phyloP scores from a whole-genome alignment of 306 rosid genomes.

The Lathyrus aphaca region DNA sequence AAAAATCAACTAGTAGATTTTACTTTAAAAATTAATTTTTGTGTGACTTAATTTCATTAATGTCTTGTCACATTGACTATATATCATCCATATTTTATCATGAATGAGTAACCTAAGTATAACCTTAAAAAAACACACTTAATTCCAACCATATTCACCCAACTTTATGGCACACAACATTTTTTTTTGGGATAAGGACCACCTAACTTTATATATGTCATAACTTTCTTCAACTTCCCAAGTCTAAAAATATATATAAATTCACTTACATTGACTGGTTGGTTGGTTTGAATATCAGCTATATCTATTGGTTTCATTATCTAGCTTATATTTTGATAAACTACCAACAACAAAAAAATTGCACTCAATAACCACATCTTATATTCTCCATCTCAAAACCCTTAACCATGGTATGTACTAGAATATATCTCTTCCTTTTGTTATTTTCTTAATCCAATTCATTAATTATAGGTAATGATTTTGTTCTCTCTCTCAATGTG shows the following conservation, averaged over 20 bases:
- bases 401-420: constrained; percentile 52
- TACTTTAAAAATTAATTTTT: too few species aligned
- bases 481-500: neutral
- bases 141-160: neutral
- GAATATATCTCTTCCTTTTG: neutral
- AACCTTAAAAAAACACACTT: neutral
- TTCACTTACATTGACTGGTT: constrained; percentile 38
- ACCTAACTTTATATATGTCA: neutral
- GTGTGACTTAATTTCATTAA: too few species aligned
- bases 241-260: neutral
- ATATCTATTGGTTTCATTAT: constrained; percentile 1
- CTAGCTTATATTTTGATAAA: neutral
- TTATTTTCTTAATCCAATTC: neutral
- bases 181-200: neutral
- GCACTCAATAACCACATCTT: neutral
- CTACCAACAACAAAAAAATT: neutral
- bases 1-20: too few species aligned
- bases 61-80: too few species aligned
- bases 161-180: neutral
- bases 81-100: too few species aligned
- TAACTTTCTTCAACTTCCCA: neutral
- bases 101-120: too few species aligned
- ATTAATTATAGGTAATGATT: neutral
- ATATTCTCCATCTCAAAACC: neutral
- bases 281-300: constrained; percentile 59